A percentile compares a stretch with the other conserved stretches of the same genome.
These are phyloP conservation scores for Ulota crispa DNA, from an alignment of 225 moss, liverwort and hornwort species.

Conservation along the genomic window DNA sequence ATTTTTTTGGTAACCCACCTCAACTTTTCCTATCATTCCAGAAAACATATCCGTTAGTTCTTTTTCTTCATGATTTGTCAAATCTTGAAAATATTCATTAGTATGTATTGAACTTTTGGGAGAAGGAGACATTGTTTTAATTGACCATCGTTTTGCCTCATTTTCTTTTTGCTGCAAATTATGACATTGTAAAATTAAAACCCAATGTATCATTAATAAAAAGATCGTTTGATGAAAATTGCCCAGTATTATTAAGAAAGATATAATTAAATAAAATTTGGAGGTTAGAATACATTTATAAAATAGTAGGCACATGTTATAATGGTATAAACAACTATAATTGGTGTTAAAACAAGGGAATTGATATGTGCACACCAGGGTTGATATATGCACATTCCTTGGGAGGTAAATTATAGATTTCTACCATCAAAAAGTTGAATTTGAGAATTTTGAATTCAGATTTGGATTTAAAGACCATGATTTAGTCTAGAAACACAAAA, in stretches of 20 bases:
- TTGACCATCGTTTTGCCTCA: conserved; percentile 56
- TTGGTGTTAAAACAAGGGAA: too few relatives aligned
- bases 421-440: too few relatives aligned
- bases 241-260: background rate
- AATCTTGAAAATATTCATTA: conserved; percentile 20
- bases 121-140: conserved; percentile 53
- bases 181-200: background rate
- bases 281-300: too few relatives aligned
- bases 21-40: conserved; percentile 23
- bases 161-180: conserved; percentile 39
- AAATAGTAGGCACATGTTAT: background rate
- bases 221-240: too few relatives aligned
- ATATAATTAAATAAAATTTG: rapidly evolving
- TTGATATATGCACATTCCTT: too few relatives aligned
- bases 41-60: conserved; percentile 26
- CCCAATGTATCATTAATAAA: too few relatives aligned
- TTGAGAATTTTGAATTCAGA: too few relatives aligned
- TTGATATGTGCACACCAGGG: too few relatives aligned
- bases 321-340: background rate
- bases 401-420: too few relatives aligned
- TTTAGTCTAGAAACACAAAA: too few relatives aligned
- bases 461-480: too few relatives aligned
- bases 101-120: conserved; percentile 40
- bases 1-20: conserved; percentile 6
- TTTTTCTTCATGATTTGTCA: conserved; percentile 23